Base-by-base conservation (phyloP, 2,329 filamentous ascomycete genomes). In the Allantophomopsis cytisporea region DNA sequence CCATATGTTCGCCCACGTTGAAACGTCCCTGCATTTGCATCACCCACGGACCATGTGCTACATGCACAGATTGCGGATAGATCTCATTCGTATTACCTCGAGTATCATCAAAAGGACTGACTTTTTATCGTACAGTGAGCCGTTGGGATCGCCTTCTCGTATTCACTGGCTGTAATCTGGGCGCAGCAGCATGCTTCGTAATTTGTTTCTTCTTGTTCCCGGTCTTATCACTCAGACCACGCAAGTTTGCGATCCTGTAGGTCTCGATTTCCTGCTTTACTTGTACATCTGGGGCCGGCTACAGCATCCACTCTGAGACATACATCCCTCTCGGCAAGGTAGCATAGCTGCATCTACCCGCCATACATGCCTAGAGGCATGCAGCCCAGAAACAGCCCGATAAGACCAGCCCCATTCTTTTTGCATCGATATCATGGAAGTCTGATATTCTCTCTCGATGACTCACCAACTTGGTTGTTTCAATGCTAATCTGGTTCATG, bases 231-330 rank as follows among this genome's bases (percentile, higher is more conserved):
- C 62, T 86, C 48, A 79, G 73, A 58, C 88, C 89, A 50, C 77
- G 83, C 62, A 98, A 96, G 69, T 95, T 98, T 68, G 88, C 89
- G 40, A 87, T 94, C 48, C 62, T 96, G 91, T 96, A 78, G 83
- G 89, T 89, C 45, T 48, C 31, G 39, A 33, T 37, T 45, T 46
- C 42, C 38, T 38, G 31, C 33, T 20, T 44, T 43, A 37, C 34
- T 34, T 12, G 38, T 36, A 20, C 39, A 32, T 34, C 31, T 38
- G 36, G 42, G 41, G 39, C 41, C 39, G 38, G 37, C 44, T 36
- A 34, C 32, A 34, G 23, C 34, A 32, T 34, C 16, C 35, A 5
- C 8, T 38, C 42, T 43, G 45, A 48, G 43, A 49, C 45, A 47
- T 14, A 45, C 39, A 43, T 37, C 31, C 35, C n/a, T 36, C 35